These are phyloP conservation scores for Thielaviopsis musarum DNA, from an alignment of 2,329 filamentous ascomycete species.

Conservation along the genomic window DNA sequence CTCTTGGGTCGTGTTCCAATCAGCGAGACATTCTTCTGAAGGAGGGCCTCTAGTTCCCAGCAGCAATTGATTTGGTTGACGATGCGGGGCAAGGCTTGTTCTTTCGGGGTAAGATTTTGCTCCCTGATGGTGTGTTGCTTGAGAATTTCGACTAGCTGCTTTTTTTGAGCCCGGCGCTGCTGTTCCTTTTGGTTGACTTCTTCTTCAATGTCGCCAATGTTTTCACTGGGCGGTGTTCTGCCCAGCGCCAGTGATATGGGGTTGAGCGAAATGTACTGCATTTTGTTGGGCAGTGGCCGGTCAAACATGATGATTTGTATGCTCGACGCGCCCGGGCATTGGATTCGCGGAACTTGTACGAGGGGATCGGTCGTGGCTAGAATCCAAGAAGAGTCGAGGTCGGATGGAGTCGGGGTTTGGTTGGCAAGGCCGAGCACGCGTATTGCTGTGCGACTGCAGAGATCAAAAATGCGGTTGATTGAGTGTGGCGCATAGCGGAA, in stretches of 20 bases:
- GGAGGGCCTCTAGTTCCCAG: slow-evolving; percentile 66
- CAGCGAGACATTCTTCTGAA: slow-evolving; percentile 80
- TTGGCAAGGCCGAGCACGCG: slow-evolving; percentile 79
- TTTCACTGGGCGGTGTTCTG: slow-evolving; percentile 38
- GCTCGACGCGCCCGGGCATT: slow-evolving; percentile 52
- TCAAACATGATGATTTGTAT: slow-evolving; percentile 85
- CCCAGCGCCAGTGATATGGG: slow-evolving; percentile 78
- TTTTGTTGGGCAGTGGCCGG: slow-evolving; percentile 63
- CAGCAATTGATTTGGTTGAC: slow-evolving; percentile 94
- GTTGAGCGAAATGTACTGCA: slow-evolving; percentile 90
- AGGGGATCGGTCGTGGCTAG: slow-evolving; percentile 37
- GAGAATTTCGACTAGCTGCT: slow-evolving; percentile 65
- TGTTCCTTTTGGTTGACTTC: slow-evolving; percentile 53
- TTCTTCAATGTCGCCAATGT: slow-evolving; percentile 33
- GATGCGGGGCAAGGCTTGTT: slow-evolving; percentile 62
- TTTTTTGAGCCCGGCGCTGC: slow-evolving; percentile 39
- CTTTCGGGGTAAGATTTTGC: slow-evolving; percentile 62
- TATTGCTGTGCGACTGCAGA: slow-evolving; percentile 70
- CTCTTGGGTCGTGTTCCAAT: slow-evolving; percentile 69
- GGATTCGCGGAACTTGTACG: slow-evolving; percentile 49
- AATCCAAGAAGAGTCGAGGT: slow-evolving; percentile 55
- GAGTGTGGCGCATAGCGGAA: slow-evolving; percentile 70
- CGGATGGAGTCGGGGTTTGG: slow-evolving; percentile 28
- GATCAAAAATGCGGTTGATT: slow-evolving; percentile 60
- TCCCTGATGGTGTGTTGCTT: slow-evolving; percentile 73